Conservation (phyloP, 2,329 filamentous ascomycete genomes). For the Emericellopsis cladophorae region DNA sequence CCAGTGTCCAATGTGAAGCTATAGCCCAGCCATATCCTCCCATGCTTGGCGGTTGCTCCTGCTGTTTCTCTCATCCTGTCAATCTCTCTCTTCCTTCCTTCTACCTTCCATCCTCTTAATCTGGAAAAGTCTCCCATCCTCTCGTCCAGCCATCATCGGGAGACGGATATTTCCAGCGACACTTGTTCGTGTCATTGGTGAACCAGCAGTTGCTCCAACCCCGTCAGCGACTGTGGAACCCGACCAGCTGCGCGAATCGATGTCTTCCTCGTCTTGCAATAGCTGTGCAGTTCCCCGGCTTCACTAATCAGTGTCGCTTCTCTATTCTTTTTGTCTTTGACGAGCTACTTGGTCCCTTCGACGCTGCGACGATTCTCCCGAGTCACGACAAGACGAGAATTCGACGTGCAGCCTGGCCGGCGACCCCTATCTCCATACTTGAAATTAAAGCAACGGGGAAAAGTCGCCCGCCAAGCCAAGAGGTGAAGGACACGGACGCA, state of each 20-base stretch:
- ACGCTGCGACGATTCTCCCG: no score
- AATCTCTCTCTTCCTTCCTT: neutral
- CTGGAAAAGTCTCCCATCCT: neutral
- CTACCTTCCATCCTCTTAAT: neutral
- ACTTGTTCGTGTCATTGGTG: neutral
- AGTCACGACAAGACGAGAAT: no score
- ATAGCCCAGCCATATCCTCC: neutral
- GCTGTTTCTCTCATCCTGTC: neutral
- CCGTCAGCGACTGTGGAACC: constrained; percentile 1
- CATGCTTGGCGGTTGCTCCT: neutral
- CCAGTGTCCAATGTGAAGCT: neutral
- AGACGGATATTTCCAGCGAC: neutral
- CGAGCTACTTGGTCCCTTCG: no score
- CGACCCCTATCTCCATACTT: no score
- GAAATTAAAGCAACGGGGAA: no score
- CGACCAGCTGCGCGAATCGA: constrained; percentile 7
- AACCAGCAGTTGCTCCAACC: neutral
- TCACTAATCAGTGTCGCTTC: no score
- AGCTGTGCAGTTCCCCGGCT: no score
- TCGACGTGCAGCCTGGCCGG: no score
- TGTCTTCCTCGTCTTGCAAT: constrained; percentile 10
- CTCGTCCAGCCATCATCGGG: constrained; percentile 1
- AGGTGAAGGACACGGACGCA: neutral
- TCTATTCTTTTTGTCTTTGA: no score
- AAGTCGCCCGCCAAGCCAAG: neutral